These are phyloP conservation scores for Naegleria lovaniensis DNA, from an alignment of 208 protist genomes.

Conservation along the genomic window DNA sequence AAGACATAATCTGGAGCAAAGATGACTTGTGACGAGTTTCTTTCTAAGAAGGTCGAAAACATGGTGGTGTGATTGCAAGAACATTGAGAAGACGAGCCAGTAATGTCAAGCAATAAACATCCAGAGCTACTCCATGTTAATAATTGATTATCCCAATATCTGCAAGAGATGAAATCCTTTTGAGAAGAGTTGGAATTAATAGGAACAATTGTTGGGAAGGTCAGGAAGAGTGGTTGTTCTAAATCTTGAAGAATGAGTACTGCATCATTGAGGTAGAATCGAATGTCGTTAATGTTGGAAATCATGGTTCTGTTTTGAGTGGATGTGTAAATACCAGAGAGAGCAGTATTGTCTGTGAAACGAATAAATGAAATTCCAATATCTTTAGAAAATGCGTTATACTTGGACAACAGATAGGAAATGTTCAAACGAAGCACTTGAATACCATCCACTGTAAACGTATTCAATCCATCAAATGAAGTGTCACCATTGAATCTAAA, in stretches of 20 bases:
- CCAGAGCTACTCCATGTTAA: neutral
- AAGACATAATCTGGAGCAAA: too few species aligned
- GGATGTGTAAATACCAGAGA: too few species aligned
- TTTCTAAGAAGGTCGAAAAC: neutral
- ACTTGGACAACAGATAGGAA: neutral
- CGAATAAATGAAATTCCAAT: neutral
- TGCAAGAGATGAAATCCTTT: neutral
- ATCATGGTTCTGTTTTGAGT: neutral
- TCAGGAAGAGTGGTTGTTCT: neutral
- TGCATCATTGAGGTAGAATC: neutral
- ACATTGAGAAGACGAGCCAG: neutral
- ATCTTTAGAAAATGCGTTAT: neutral
- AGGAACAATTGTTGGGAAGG: neutral
- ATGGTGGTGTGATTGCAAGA: neutral
- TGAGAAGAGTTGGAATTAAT: neutral
- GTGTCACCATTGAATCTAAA: neutral
- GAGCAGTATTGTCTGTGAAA: neutral
- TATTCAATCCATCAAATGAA: too few species aligned
- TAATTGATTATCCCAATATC: neutral
- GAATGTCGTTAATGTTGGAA: neutral
- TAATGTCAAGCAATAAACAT: neutral
- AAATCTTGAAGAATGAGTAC: neutral
- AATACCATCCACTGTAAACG: too few species aligned
- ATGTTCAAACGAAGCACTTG: neutral
- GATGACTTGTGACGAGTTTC: neutral